phyloP scores from a whole-genome alignment of 768 basidiomycete species.

The Russula vinacea region DNA sequence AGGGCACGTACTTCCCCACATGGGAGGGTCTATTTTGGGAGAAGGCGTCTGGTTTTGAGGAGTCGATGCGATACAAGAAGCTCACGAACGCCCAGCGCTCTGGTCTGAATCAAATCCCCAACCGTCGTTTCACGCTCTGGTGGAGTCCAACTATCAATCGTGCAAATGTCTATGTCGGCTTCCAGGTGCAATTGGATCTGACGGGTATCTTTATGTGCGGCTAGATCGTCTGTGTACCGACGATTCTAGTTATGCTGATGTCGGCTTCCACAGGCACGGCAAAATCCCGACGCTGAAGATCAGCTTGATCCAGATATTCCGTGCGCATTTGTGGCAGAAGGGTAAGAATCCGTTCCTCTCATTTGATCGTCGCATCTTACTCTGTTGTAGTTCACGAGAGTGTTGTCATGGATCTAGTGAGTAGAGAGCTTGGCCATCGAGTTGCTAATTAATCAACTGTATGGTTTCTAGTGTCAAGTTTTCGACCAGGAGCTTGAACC shows the following conservation, averaged over 20 bases:
- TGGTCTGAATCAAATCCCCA: constrained; percentile 96
- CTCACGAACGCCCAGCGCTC: constrained; percentile 98
- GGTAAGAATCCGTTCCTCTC: constrained; percentile 48
- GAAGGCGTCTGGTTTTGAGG: constrained; percentile 96
- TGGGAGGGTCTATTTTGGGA: constrained; percentile 99
- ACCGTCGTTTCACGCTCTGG: constrained; percentile 99
- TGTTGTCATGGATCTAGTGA: constrained; percentile 86
- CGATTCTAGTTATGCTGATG: constrained; percentile 16
- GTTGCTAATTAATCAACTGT: not conserved
- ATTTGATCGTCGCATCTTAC: constrained; percentile 19
- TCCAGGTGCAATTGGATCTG: constrained; percentile 98
- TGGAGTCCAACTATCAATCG: constrained; percentile 99
- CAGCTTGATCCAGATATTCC: constrained; percentile 99
- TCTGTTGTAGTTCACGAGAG: constrained; percentile 70
- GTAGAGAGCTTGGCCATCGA: constrained; percentile 9
- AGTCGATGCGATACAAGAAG: constrained; percentile 94
- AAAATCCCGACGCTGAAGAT: constrained; percentile 99
- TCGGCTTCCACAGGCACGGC: constrained; percentile 64
- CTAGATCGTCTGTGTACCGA: not conserved
- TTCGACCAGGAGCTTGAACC: constrained; percentile 99
- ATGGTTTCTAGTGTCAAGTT: constrained; percentile 73
- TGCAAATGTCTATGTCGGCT: constrained; percentile 99
- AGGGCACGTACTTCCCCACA: constrained; percentile 96
- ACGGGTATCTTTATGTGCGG: constrained; percentile 91
- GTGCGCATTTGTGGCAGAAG: constrained; percentile 99